These are phyloP conservation scores for Globisporangium recalcitrans DNA, from an alignment of 352 stramenopile genomes.

Conservation along the genomic window DNA sequence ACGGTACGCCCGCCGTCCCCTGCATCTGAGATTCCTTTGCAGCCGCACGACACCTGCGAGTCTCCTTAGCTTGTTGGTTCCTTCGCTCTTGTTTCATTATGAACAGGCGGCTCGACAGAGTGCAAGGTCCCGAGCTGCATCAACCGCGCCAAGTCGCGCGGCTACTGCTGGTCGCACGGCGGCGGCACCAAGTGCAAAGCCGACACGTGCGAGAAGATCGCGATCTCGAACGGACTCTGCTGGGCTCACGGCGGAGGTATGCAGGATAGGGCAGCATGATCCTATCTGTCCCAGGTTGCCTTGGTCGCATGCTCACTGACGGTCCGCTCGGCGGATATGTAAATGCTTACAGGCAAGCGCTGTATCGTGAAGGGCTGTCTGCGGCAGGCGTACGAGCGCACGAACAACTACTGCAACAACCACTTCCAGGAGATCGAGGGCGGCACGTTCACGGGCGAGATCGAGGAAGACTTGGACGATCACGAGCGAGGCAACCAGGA, in stretches of 20 bases:
- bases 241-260: conserved; percentile 30
- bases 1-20: conserved; percentile 16
- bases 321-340: no score
- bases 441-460: conserved; percentile 9
- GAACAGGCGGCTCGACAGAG: conserved; percentile 15
- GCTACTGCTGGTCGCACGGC: conserved; percentile 32
- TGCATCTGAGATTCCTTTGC: no score
- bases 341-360: conserved; percentile 54
- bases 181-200: conserved; percentile 29
- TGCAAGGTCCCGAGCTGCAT: conserved; percentile 24
- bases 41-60: no score
- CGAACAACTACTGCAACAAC: conserved; percentile 46
- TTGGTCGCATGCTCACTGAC: no score
- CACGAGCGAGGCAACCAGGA: background rate
- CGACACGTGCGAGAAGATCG: conserved; percentile 25
- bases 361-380: conserved; percentile 27
- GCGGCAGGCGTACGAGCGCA: conserved; percentile 57
- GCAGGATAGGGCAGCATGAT: no score
- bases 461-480: conserved; percentile 1
- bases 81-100: background rate
- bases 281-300: no score
- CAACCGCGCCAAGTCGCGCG: conserved; percentile 34
- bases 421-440: conserved; percentile 31
- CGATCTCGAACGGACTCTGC: conserved; percentile 29
- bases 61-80: background rate